A percentile compares a stretch with the other conserved stretches of the same genome.
These are phyloP conservation scores for Mrakia frigida DNA, from an alignment of 768 basidiomycete genomes.

Conservation along the genomic window DNA sequence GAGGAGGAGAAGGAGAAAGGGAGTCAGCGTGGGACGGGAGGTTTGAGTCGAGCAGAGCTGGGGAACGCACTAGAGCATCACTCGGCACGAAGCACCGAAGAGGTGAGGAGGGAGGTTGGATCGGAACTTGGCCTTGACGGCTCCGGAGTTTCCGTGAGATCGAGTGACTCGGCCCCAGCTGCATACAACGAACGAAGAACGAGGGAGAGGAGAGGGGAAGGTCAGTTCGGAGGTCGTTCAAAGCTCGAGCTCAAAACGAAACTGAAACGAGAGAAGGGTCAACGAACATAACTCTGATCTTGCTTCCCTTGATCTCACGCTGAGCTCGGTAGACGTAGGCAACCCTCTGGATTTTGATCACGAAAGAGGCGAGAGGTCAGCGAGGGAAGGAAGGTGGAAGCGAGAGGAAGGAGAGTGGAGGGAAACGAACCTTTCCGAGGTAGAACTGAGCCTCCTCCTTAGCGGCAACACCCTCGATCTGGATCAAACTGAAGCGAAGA, in stretches of 20 bases:
- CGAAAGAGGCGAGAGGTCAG: not conserved
- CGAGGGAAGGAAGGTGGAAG: not conserved
- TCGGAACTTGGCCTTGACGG: conserved; percentile 52
- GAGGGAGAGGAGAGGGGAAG: not conserved
- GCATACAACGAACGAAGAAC: conserved; percentile 39
- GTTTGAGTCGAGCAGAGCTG: not conserved
- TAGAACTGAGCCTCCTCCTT: conserved; percentile 97
- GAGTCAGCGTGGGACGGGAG: not conserved
- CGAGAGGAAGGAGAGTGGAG: not conserved
- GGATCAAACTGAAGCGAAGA: conserved; percentile 55
- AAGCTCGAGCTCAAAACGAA: conserved; percentile 9
- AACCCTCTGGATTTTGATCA: conserved; percentile 63
- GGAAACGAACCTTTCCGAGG: conserved; percentile 83
- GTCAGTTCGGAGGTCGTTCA: not conserved
- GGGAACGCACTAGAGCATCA: conserved; percentile 62
- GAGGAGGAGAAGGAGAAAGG: not conserved
- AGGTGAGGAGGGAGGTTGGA: conserved; percentile 23
- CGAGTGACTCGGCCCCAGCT: conserved; percentile 69
- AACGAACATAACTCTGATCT: conserved; percentile 97
- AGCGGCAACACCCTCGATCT: conserved; percentile 90
- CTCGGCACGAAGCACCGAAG: conserved; percentile 34
- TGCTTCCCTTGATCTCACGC: conserved; percentile 86
- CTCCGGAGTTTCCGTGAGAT: conserved; percentile 84
- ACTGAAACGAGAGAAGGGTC: conserved; percentile 37
- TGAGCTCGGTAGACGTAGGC: conserved; percentile 98